Conservation (phyloP, 2,329 filamentous ascomycete genomes). For the Botryotinia calthae region DNA sequence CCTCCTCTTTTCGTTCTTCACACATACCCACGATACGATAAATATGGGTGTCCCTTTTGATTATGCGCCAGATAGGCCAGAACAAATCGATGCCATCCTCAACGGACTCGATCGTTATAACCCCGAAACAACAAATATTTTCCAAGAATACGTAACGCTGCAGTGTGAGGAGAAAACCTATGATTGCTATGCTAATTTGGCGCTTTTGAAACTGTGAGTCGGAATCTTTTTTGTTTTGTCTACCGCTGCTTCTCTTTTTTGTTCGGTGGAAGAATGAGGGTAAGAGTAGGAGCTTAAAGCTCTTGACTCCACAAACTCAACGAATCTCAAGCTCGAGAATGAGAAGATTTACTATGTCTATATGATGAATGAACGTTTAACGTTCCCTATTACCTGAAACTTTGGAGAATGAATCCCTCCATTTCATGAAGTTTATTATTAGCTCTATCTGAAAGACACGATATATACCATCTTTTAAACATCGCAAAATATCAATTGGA, state of each 20-base stretch:
- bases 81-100: slow-evolving; percentile 89
- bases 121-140: slow-evolving; percentile 87
- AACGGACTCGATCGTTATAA: slow-evolving; percentile 98
- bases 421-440: slow-evolving; percentile 68
- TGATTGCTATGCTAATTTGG: slow-evolving; percentile 96
- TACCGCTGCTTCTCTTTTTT: neutral
- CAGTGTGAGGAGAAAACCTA: slow-evolving; percentile 95
- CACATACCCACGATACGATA: slow-evolving; percentile 1
- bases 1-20: neutral
- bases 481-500: neutral
- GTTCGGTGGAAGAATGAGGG: neutral
- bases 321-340: neutral
- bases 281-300: neutral
- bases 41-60: slow-evolving; percentile 58
- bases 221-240: slow-evolving; percentile 22
- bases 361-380: slow-evolving; percentile 76
- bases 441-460: slow-evolving; percentile 69
- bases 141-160: slow-evolving; percentile 90
- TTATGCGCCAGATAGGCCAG: slow-evolving; percentile 86
- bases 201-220: slow-evolving; percentile 93
- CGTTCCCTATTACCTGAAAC: slow-evolving; percentile 99
- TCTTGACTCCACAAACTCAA: neutral
- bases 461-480: slow-evolving; percentile 21
- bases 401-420: slow-evolving; percentile 56
- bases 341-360: slow-evolving; percentile 26